Percentiles rank a stretch among this genome's conserved stretches.
Conservation (phyloP, 306 rosid species). For the Glycine tomentella region DNA sequence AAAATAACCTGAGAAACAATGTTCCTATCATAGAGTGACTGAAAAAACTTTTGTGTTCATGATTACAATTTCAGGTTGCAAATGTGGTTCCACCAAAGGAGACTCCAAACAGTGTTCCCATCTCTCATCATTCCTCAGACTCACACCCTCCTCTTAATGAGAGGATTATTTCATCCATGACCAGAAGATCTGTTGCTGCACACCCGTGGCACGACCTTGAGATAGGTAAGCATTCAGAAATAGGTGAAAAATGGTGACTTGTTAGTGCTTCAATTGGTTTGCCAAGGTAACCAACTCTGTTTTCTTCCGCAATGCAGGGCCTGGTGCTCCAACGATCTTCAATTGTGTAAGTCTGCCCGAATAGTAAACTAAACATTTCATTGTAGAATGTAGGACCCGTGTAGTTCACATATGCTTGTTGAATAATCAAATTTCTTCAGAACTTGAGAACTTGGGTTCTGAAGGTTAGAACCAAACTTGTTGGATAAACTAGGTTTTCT, state of each 20-base stretch:
- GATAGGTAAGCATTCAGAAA: conserved; percentile 63
- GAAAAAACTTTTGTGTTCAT: neutral
- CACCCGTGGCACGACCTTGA: conserved; percentile 99
- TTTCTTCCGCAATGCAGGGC: conserved; percentile 66
- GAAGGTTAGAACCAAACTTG: neutral
- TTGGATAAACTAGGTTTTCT: neutral
- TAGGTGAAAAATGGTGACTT: neutral
- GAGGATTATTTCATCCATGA: conserved; percentile 97
- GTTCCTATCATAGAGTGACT: neutral
- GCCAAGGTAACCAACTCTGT: neutral
- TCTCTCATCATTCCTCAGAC: conserved; percentile 46
- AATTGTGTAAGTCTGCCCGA: conserved; percentile 76
- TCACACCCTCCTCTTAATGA: conserved; percentile 87
- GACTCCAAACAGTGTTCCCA: conserved; percentile 54
- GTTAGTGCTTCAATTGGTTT: neutral
- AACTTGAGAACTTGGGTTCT: neutral
- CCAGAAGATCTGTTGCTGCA: conserved; percentile 95
- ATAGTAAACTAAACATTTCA: neutral
- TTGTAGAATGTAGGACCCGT: neutral
- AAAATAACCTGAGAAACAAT: neutral
- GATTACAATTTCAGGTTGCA: conserved; percentile 47
- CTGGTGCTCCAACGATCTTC: conserved; percentile 88
- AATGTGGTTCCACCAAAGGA: conserved; percentile 73
- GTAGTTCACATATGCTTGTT: neutral
- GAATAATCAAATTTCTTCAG: neutral